These are phyloP conservation scores for Dryadomyces quercivorus DNA, from an alignment of 2,329 filamentous ascomycete genomes.

Conservation along the genomic window DNA sequence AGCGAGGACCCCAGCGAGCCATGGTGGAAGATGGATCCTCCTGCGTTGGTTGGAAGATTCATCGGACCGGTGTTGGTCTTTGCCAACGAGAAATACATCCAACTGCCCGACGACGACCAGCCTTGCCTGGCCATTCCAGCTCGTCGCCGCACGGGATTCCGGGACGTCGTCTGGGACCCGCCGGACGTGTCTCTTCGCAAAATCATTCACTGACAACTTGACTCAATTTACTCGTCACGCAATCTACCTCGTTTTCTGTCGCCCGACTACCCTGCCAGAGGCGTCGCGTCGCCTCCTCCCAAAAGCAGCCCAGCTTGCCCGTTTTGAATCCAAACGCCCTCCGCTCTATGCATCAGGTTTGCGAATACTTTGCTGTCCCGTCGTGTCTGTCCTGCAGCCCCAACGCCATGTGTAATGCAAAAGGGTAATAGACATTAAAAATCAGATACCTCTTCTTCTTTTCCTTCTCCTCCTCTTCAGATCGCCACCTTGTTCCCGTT, in stretches of 20 bases:
- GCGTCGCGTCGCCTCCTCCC: too few relatives aligned
- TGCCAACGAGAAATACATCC: slow-evolving; percentile 13
- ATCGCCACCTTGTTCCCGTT: slow-evolving; percentile 11
- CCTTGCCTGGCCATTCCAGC: slow-evolving; percentile 10
- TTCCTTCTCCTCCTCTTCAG: background rate
- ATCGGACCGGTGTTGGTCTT: slow-evolving; percentile 15
- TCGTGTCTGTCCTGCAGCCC: too few relatives aligned
- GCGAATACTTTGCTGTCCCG: too few relatives aligned
- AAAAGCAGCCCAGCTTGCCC: background rate
- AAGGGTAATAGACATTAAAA: too few relatives aligned
- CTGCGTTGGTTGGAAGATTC: background rate
- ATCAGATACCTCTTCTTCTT: too few relatives aligned
- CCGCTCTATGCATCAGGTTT: background rate
- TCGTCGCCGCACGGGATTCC: slow-evolving; percentile 18
- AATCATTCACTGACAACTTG: slow-evolving; percentile 14
- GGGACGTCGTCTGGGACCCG: slow-evolving; percentile 27
- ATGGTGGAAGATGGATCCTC: background rate
- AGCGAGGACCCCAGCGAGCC: background rate
- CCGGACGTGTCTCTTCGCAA: slow-evolving; percentile 15
- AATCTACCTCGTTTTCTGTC: background rate
- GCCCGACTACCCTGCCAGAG: background rate
- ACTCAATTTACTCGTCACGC: too few relatives aligned
- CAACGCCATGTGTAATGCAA: background rate
- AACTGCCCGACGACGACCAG: slow-evolving; percentile 9
- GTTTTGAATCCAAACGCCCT: background rate